These are phyloP conservation scores for Torrubiella hemipterigena DNA, from an alignment of 2,329 filamentous ascomycete species.

Conservation along the genomic window DNA sequence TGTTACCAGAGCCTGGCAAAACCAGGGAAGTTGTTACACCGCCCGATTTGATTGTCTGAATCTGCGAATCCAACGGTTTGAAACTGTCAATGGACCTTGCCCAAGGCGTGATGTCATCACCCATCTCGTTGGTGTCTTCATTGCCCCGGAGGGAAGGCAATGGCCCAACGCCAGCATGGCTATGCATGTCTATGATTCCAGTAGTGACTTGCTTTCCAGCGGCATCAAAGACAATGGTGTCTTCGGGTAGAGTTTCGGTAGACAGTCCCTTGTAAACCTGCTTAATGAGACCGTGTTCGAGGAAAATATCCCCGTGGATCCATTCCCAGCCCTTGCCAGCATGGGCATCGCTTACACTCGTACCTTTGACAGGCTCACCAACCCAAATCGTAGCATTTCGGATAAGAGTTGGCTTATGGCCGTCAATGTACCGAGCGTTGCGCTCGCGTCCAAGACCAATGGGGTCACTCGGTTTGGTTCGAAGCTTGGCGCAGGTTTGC, in stretches of 20 bases:
- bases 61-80: conserved; percentile 50
- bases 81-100: conserved; percentile 55
- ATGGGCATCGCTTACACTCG: conserved; percentile 38
- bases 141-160: conserved; percentile 43
- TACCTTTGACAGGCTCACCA: conserved; percentile 44
- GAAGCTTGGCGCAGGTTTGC: conserved; percentile 42
- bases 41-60: conserved; percentile 59
- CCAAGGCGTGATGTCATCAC: conserved; percentile 53
- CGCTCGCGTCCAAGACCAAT: conserved; percentile 41
- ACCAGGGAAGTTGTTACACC: conserved; percentile 60
- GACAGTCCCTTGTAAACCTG: conserved; percentile 34
- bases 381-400: conserved; percentile 56
- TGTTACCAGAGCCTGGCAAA: conserved; percentile 59
- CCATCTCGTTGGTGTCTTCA: conserved; percentile 52
- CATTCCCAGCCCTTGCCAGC: conserved; percentile 49
- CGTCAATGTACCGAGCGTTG: conserved; percentile 49
- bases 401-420: conserved; percentile 48
- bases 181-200: conserved; percentile 63
- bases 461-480: conserved; percentile 41
- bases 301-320: conserved; percentile 45
- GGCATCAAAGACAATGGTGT: conserved; percentile 43
- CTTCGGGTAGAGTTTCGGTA: conserved; percentile 26
- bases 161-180: conserved; percentile 47
- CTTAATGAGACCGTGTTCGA: conserved; percentile 50
- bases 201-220: conserved; percentile 49